Conservation (phyloP, 1,139 yeast genomes). For the Diutina ranongensis region DNA sequence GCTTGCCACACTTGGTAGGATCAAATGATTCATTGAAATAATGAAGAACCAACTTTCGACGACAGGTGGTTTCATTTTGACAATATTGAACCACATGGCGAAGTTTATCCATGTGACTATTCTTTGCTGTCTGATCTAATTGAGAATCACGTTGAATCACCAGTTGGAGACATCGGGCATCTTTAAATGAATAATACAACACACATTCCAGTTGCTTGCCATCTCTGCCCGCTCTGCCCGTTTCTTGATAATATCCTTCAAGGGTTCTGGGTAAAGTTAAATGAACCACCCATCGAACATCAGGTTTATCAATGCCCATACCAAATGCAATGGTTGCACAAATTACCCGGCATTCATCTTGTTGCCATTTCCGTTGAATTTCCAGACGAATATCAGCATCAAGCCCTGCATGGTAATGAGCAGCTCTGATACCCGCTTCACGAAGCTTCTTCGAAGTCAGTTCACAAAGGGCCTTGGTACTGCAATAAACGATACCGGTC, state of each 20-base stretch:
- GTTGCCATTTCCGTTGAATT: slow-evolving; percentile 79
- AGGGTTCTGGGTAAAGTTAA: slow-evolving; percentile 79
- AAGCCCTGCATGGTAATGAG: slow-evolving; percentile 93
- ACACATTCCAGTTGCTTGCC: slow-evolving; percentile 74
- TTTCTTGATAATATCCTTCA: slow-evolving; percentile 95
- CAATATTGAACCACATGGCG: slow-evolving; percentile 86
- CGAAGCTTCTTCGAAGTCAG: slow-evolving; percentile 55
- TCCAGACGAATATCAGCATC: slow-evolving; percentile 56
- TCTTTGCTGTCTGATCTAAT: slow-evolving; percentile 51
- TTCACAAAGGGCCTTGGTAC: slow-evolving; percentile 83
- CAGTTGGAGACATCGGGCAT: slow-evolving; percentile 60
- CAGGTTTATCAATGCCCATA: slow-evolving; percentile 97
- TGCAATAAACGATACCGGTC: slow-evolving; percentile 91
- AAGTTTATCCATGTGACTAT: slow-evolving; percentile 66
- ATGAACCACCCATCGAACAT: slow-evolving; percentile 86
- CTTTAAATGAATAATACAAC: slow-evolving; percentile 69
- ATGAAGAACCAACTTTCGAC: slow-evolving; percentile 78
- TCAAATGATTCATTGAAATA: slow-evolving; percentile 82
- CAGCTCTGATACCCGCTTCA: slow-evolving; percentile 51
- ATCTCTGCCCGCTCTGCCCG: slow-evolving; percentile 99
- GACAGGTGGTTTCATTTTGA: slow-evolving; percentile 82
- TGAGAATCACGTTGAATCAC: slow-evolving; percentile 72
- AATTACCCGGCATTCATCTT: slow-evolving; percentile 55
- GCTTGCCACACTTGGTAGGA: slow-evolving; percentile 49
- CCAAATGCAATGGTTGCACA: slow-evolving; percentile 99